Evolutionary conservation across 2,329 filamentous ascomycete genomes (phyloP).

Genomic region (Aspergillus caelatus): DNA sequence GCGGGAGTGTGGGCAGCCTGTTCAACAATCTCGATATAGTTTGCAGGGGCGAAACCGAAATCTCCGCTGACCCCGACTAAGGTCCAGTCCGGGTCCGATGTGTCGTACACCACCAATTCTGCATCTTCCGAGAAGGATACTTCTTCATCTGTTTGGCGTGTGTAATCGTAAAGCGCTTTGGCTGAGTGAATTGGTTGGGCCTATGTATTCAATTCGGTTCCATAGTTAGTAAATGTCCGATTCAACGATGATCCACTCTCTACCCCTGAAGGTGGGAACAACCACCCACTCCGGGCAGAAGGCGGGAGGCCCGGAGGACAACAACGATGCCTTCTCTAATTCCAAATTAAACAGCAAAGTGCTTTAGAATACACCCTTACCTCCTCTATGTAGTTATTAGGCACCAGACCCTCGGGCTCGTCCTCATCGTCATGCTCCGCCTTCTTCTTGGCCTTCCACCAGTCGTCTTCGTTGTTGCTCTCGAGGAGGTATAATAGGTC

Average conservation of each 20-base stretch:
- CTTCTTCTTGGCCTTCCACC: constrained; percentile 97
- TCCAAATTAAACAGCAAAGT: background rate
- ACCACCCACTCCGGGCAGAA: background rate
- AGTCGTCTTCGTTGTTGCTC: constrained; percentile 76
- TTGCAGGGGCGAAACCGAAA: constrained; percentile 92
- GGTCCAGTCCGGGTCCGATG: constrained; percentile 93
- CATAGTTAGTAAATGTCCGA: constrained; percentile 5
- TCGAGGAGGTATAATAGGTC: constrained; percentile 88
- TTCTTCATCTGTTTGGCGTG: constrained; percentile 95
- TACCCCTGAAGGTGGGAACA: constrained; percentile 21
- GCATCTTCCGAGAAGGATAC: constrained; percentile 92
- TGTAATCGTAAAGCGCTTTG: constrained; percentile 97
- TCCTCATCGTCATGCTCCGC: constrained; percentile 82
- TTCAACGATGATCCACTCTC: background rate
- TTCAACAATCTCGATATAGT: constrained; percentile 81
- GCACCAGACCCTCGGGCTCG: constrained; percentile 85
- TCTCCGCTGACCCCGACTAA: constrained; percentile 82
- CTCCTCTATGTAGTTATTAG: constrained; percentile 94
- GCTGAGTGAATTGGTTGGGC: constrained; percentile 70
- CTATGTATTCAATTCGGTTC: constrained; percentile 44
- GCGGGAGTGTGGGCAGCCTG: constrained; percentile 48
- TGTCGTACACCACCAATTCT: constrained; percentile 81
- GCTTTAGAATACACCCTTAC: constrained; percentile 54
- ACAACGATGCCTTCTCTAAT: background rate
- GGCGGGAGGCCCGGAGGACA: background rate